phyloP scores from a whole-genome alignment of 306 rosid species.

The Cicer yamashitae region DNA sequence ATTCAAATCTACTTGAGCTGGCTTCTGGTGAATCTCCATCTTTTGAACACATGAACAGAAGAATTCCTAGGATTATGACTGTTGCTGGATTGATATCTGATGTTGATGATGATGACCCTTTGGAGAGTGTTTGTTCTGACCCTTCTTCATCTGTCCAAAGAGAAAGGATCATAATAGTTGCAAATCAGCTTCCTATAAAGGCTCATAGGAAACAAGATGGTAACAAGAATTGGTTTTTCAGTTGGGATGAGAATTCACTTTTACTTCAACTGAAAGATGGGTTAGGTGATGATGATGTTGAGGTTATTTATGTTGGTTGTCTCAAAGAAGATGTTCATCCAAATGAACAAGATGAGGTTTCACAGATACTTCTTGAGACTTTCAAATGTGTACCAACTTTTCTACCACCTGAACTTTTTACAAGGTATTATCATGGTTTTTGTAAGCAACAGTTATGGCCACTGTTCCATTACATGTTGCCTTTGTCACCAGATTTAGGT shows the following conservation, averaged over 20 bases:
- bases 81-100: constrained; percentile 78
- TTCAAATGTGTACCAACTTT: constrained; percentile 81
- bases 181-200: constrained; percentile 80
- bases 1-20: constrained; percentile 56
- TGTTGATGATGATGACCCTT: constrained; percentile 69
- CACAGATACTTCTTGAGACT: constrained; percentile 66
- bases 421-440: constrained; percentile 79
- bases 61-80: constrained; percentile 72
- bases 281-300: constrained; percentile 74
- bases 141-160: constrained; percentile 54
- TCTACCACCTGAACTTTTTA: constrained; percentile 68
- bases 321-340: constrained; percentile 75
- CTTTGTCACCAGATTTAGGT: constrained; percentile 77
- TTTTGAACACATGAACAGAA: constrained; percentile 60
- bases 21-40: constrained; percentile 70
- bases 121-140: constrained; percentile 63
- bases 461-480: constrained; percentile 86
- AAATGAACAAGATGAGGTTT: constrained; percentile 84
- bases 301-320: constrained; percentile 84
- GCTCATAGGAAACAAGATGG: constrained; percentile 61
- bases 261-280: constrained; percentile 79
- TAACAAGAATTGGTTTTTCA: constrained; percentile 65
- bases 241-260: constrained; percentile 79
- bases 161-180: constrained; percentile 81
- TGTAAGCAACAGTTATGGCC: constrained; percentile 90